A percentile compares a stretch with the other conserved stretches of the same genome.
These are phyloP conservation scores for Cyclotella atomus DNA, from an alignment of 108 stramenopile genomes.

Conservation along the genomic window DNA sequence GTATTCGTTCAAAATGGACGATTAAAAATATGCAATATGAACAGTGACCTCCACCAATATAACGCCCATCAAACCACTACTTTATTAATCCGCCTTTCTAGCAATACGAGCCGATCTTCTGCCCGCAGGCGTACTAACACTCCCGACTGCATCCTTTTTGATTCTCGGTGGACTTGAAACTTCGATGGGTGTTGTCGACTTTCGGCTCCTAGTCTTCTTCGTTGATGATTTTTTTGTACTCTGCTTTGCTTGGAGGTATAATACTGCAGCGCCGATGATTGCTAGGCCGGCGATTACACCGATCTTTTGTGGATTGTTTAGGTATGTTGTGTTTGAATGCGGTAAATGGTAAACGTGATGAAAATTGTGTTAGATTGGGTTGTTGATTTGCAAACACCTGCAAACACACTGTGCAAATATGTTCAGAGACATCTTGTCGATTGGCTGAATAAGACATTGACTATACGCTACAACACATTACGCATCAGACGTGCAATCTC, in stretches of 20 bases:
- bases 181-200: neutral
- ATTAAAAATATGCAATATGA: conserved; percentile 20
- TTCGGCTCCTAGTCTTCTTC: neutral
- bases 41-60: neutral
- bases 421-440: no score
- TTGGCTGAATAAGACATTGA: no score
- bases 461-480: no score
- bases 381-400: no score
- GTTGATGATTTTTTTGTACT: conserved; percentile 1
- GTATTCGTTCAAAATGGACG: conserved; percentile 5
- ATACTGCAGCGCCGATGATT: conserved; percentile 3
- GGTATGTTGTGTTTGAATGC: neutral
- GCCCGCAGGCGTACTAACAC: conserved; percentile 58
- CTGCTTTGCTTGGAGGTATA: conserved; percentile 11
- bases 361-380: neutral
- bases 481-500: no score
- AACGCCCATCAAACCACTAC: neutral
- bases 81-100: conserved; percentile 15
- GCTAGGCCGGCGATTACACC: conserved; percentile 17
- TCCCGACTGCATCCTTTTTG: conserved; percentile 33
- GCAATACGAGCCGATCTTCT: conserved; percentile 69
- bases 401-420: no score
- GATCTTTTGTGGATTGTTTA: conserved; percentile 9
- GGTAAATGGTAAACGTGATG: neutral
- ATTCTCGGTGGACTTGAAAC: conserved; percentile 1